Evolutionary conservation across 2,329 filamentous ascomycete genomes (phyloP).

Genomic region (Paracorniculantispora psalliotae): DNA sequence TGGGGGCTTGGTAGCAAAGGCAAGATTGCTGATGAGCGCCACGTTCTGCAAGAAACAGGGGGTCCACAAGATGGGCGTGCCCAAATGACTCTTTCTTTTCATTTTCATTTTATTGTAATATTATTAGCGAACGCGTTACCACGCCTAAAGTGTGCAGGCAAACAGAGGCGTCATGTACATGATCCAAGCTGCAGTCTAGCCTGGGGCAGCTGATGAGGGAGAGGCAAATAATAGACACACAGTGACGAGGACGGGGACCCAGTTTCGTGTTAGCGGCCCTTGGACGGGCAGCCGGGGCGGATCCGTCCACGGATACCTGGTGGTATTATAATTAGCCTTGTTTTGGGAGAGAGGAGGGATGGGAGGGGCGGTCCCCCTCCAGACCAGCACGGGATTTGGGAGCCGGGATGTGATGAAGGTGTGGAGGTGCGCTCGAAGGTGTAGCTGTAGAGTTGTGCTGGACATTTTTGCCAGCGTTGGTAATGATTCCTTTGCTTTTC

Average conservation of each 20-base stretch:
- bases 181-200: background rate
- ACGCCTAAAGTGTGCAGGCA: background rate
- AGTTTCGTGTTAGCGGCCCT: background rate
- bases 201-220: background rate
- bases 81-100: background rate
- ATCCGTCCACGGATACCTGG: background rate
- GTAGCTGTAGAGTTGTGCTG: too few relatives aligned
- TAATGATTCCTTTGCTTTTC: too few relatives aligned
- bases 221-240: background rate
- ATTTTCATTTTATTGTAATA: too few relatives aligned
- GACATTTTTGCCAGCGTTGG: too few relatives aligned
- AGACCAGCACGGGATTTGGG: background rate
- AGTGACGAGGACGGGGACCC: background rate
- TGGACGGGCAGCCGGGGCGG: background rate
- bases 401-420: background rate
- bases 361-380: background rate
- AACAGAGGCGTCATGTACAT: background rate
- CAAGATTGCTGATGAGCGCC: background rate
- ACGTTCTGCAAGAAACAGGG: background rate
- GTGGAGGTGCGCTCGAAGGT: background rate
- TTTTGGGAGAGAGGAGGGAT: background rate
- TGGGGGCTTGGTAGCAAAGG: background rate
- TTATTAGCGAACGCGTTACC: background rate
- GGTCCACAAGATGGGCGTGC: background rate
- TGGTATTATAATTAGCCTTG: background rate